phyloP scores from a whole-genome alignment of 768 basidiomycete genomes.

The Agrocybe praecox region DNA sequence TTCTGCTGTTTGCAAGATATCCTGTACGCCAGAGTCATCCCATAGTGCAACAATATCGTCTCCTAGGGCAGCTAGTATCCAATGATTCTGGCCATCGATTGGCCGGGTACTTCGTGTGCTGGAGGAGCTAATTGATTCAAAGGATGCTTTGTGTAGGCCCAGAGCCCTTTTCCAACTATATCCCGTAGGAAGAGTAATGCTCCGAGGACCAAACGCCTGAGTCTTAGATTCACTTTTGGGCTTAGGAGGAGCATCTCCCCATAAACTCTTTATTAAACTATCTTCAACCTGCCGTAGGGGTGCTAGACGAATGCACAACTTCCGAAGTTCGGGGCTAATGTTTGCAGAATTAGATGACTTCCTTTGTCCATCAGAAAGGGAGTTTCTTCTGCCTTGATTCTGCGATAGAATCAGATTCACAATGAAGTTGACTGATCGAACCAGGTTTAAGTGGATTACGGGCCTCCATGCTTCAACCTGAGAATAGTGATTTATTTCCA shows the following conservation, averaged over 20 bases:
- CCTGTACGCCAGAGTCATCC: constrained; percentile 48
- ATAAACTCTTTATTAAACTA: constrained; percentile 45
- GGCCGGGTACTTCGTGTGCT: constrained; percentile 15
- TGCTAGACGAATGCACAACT: constrained; percentile 49
- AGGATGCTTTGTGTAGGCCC: constrained; percentile 32
- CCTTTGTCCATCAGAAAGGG: constrained; percentile 15
- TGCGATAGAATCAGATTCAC: constrained; percentile 30
- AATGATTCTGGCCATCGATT: constrained; percentile 43
- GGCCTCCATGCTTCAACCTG: constrained; percentile 61
- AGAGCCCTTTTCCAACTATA: constrained; percentile 53
- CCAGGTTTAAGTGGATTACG: constrained; percentile 69
- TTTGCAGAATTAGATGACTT: constrained; percentile 22
- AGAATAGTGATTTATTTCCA: neutral
- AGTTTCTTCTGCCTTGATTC: constrained; percentile 17
- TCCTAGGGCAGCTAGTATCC: constrained; percentile 54
- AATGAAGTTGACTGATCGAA: constrained; percentile 50
- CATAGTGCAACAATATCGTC: constrained; percentile 59
- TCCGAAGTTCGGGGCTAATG: constrained; percentile 36
- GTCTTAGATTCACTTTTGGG: constrained; percentile 8
- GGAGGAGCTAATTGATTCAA: constrained; percentile 14
- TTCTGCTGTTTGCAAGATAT: constrained; percentile 40
- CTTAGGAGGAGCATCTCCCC: constrained; percentile 23
- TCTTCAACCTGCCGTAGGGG: constrained; percentile 61
- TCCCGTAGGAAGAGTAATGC: constrained; percentile 47
- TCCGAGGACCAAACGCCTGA: constrained; percentile 35